phyloP scores from a whole-genome alignment of 2,329 filamentous ascomycete species.

The Penicillium vulpinum region DNA sequence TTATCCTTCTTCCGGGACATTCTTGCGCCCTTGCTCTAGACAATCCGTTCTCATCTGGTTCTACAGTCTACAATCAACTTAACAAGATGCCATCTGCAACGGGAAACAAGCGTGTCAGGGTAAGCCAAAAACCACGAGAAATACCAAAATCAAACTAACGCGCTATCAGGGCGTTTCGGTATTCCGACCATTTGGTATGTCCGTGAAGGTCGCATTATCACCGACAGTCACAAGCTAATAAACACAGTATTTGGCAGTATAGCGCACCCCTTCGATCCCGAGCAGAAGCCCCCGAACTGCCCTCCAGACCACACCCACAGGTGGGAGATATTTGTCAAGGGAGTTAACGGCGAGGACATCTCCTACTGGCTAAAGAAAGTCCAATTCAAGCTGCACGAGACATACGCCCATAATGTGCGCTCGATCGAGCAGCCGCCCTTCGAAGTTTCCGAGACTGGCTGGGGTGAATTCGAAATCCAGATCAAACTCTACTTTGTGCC shows the following conservation, averaged over 20 bases:
- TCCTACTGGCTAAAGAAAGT: slow-evolving; percentile 96
- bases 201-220: background rate
- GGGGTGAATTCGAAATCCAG: slow-evolving; percentile 97
- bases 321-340: slow-evolving; percentile 92
- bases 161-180: slow-evolving; percentile 45
- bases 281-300: slow-evolving; percentile 70
- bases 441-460: slow-evolving; percentile 86
- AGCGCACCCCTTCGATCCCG: slow-evolving; percentile 74
- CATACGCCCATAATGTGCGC: slow-evolving; percentile 85
- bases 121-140: slow-evolving; percentile 24
- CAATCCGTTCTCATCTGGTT: background rate
- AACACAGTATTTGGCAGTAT: slow-evolving; percentile 73
- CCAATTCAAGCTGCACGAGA: slow-evolving; percentile 97
- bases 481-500: slow-evolving; percentile 92
- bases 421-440: slow-evolving; percentile 82
- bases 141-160: slow-evolving; percentile 21
- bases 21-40: slow-evolving; percentile 12
- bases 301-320: slow-evolving; percentile 93
- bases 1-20: slow-evolving; percentile 3
- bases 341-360: slow-evolving; percentile 84
- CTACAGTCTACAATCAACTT: background rate
- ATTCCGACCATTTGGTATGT: slow-evolving; percentile 49
- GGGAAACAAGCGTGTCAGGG: slow-evolving; percentile 56
- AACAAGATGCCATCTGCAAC: slow-evolving; percentile 54
- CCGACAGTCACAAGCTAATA: slow-evolving; percentile 7